Percentiles rank a stretch among this genome's conserved stretches.
These are phyloP conservation scores for Mycosphaerelloides madeirae DNA, from an alignment of 2,329 filamentous ascomycete species.

Conservation along the genomic window DNA sequence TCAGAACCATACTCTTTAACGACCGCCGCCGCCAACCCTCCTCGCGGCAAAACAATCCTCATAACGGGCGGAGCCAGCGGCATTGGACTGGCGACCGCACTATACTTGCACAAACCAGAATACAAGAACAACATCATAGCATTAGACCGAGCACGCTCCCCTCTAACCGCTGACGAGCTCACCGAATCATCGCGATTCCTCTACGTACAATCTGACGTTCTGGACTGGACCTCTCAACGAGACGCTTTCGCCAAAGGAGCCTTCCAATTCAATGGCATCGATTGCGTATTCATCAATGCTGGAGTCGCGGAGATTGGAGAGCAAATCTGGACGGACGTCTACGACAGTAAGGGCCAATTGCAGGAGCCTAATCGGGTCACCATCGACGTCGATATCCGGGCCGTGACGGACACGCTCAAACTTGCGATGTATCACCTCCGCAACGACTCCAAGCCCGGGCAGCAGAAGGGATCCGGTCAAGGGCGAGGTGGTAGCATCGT, in stretches of 20 bases:
- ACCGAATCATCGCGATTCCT: slow-evolving; percentile 26
- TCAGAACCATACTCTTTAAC: slow-evolving; percentile 24
- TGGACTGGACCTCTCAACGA: slow-evolving; percentile 43
- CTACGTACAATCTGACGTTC: slow-evolving; percentile 40
- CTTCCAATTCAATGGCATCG: slow-evolving; percentile 41
- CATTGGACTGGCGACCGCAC: slow-evolving; percentile 30
- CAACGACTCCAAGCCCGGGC: slow-evolving; percentile 22
- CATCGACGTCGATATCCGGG: slow-evolving; percentile 45
- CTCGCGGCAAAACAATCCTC: slow-evolving; percentile 25
- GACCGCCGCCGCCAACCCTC: slow-evolving; percentile 20
- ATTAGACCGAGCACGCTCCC: slow-evolving; percentile 22
- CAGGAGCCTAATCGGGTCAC: slow-evolving; percentile 44
- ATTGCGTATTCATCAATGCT: slow-evolving; percentile 48
- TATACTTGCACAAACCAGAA: slow-evolving; percentile 24
- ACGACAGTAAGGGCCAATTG: slow-evolving; percentile 40
- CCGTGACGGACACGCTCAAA: slow-evolving; percentile 44
- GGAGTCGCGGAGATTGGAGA: slow-evolving; percentile 47
- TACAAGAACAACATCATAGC: slow-evolving; percentile 28
- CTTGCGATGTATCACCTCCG: slow-evolving; percentile 46
- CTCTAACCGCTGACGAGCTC: slow-evolving; percentile 16
- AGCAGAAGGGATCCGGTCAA: slow-evolving; percentile 24
- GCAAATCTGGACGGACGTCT: slow-evolving; percentile 46
- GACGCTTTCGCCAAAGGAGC: slow-evolving; percentile 41
- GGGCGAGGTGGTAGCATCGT: slow-evolving; percentile 42
- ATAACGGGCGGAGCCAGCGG: slow-evolving; percentile 31